A percentile compares a stretch with the other conserved stretches of the same genome.
Evolutionary conservation across 345 rosid species (phyloP).

Genomic region (Moricandia arvensis): DNA sequence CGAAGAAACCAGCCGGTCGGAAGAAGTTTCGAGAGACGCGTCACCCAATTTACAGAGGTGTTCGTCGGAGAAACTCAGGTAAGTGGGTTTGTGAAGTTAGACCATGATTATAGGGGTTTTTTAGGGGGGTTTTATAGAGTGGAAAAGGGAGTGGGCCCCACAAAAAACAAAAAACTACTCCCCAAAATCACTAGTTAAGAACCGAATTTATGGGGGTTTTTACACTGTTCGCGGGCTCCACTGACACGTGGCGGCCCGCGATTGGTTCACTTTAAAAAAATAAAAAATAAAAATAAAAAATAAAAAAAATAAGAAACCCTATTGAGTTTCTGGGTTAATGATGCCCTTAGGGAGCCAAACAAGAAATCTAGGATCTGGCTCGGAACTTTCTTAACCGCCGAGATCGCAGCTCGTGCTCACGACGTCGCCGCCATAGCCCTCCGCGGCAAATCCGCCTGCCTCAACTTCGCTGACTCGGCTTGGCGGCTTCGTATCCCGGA

Average conservation of each 20-base stretch:
- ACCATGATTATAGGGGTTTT: too few species aligned
- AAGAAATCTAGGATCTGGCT: slow-evolving; percentile 91
- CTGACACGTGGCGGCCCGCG: too few species aligned
- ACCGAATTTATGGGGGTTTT: too few species aligned
- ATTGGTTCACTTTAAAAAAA: too few species aligned
- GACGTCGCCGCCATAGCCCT: slow-evolving; percentile 80
- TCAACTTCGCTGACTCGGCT: slow-evolving; percentile 84
- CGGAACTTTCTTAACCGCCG: slow-evolving; percentile 61
- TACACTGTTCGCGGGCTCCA: too few species aligned
- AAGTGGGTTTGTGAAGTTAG: slow-evolving; percentile 92
- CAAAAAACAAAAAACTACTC: too few species aligned
- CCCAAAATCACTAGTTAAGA: too few species aligned
- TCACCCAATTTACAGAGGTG: slow-evolving; percentile 87
- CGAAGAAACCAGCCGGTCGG: slow-evolving; percentile 75
- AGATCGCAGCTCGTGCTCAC: slow-evolving; percentile 93
- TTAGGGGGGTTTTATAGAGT: too few species aligned
- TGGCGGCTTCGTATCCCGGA: slow-evolving; percentile 72
- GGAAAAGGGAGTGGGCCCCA: too few species aligned
- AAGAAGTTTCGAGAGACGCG: slow-evolving; percentile 86
- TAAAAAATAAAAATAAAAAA: too few species aligned
- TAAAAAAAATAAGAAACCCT: too few species aligned
- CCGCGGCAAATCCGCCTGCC: slow-evolving; percentile 70
- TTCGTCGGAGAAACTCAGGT: slow-evolving; percentile 63
- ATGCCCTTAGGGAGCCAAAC: slow-evolving; percentile 78
- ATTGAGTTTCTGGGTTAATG: too few species aligned